Evolutionary conservation across 192 early-diverging fungal species (phyloP).

Genomic region (Paraglomus occultum): DNA sequence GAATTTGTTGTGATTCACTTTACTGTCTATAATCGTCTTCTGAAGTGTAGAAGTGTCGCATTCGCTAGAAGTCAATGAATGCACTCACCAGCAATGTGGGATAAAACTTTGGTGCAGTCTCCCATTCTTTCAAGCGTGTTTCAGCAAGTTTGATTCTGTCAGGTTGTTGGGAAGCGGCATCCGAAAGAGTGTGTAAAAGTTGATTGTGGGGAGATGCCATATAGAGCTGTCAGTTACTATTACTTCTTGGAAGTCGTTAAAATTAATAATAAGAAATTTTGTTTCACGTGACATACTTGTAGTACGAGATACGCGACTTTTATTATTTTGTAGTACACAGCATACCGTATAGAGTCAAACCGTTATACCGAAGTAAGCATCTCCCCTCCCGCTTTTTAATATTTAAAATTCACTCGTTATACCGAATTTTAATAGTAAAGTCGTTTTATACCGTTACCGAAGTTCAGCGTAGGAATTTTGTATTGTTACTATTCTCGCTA

Average conservation of each 20-base stretch:
- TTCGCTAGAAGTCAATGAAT: background rate
- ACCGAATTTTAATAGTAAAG: no score
- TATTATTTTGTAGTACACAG: no score
- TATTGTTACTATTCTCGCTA: no score
- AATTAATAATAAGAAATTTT: no score
- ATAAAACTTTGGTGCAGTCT: slow-evolving; percentile 69
- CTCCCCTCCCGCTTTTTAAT: no score
- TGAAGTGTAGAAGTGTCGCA: background rate
- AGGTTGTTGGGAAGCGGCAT: slow-evolving; percentile 70
- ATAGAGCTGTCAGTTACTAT: background rate
- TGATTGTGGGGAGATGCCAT: slow-evolving; percentile 47
- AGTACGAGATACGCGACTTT: no score
- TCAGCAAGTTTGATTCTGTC: slow-evolving; percentile 61
- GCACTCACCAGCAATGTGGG: slow-evolving; percentile 59
- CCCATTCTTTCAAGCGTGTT: slow-evolving; percentile 67
- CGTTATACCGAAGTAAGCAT: no score
- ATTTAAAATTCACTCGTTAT: no score
- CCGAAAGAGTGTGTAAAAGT: slow-evolving; percentile 49
- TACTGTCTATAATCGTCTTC: background rate
- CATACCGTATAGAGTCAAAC: no score
- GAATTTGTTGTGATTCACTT: background rate
- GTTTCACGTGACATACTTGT: no score
- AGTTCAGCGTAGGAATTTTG: no score
- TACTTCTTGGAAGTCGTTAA: background rate
- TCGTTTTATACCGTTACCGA: no score